Evolutionary conservation across 2,329 filamentous ascomycete genomes (phyloP), one percentile per base, ranked within the genome.

Genomic region (Paradendryphiella salina): DNA sequence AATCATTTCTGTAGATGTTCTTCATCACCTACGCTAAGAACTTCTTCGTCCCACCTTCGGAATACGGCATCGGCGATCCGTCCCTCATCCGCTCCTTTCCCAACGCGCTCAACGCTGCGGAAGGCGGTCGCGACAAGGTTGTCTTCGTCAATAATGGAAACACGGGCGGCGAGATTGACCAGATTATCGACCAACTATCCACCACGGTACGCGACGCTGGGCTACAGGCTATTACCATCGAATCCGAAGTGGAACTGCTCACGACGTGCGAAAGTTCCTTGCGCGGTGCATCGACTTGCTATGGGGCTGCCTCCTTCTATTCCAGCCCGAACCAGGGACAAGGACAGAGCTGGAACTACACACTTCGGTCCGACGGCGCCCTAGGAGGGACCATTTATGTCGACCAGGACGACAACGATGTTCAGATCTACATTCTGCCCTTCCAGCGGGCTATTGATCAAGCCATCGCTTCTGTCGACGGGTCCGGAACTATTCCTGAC

Each of bases 271-370:
- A 80, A 21, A 77, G 76, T 54, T 76, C 76, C 1, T 65, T 80
- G 52, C 67, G 77, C 21, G 88, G 88, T 14, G 85, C 88, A 1
- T 87, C 87, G 10, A 76, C 73, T 1, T 94, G 89, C 71, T 91
- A 86, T 66, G 87, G 83, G 14, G 90, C 87, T 7, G 82, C 88
- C 1, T 83, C 87, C 4, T 93, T 95, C 75, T 78, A 84, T 46
- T 86, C 86, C 0, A 95, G 89, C 4, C 89, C 90, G 0, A 79
- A 73, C 1, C 86, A 94, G 74, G 89, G 89, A 8, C 56, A 70
- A 1, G 81, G 80, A 5, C 81, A 81, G 1, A 73, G 82, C 36
- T 96, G 92, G 92, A 95, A 94, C 73, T 96, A 96, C 67, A 92
- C 89, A 0, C 78, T 96, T 20, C 80, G 89, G 49, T 85, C 85